Evolutionary conservation across 2,329 filamentous ascomycete species (phyloP).

Genomic region (Aspergillus carbonarius): DNA sequence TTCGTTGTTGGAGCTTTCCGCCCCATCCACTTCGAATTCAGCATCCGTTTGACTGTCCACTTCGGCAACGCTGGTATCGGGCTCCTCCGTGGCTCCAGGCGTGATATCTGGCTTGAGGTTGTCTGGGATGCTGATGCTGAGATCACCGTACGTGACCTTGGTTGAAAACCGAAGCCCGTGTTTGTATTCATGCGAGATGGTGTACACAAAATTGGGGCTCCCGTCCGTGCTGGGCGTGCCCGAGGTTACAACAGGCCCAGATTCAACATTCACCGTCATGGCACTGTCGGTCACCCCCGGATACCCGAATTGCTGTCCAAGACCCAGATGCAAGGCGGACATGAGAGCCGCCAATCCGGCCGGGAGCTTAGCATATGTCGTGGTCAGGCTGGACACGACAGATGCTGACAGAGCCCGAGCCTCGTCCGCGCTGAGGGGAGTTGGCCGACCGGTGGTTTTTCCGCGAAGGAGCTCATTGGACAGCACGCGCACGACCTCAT

Average conservation of each 20-base stretch:
- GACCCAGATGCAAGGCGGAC: conserved; percentile 37
- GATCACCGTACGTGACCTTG: conserved; percentile 26
- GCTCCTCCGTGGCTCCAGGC: conserved; percentile 8
- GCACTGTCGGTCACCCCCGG: conserved; percentile 21
- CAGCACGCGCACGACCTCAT: conserved; percentile 34
- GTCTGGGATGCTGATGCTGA: conserved; percentile 11
- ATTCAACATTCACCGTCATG: conserved; percentile 29
- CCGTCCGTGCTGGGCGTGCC: conserved; percentile 10
- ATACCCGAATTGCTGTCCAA: conserved; percentile 36
- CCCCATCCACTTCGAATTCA: conserved; percentile 29
- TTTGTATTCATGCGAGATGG: conserved; percentile 29
- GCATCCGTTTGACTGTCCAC: conserved; percentile 25
- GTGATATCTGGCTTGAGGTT: conserved; percentile 11
- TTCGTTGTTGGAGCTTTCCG: conserved; percentile 24
- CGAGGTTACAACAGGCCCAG: conserved; percentile 3
- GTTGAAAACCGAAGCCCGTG: conserved; percentile 24
- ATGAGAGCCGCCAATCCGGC: conserved; percentile 24
- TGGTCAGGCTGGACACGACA: conserved; percentile 32
- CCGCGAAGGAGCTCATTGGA: conserved; percentile 33
- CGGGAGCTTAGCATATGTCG: conserved; percentile 30
- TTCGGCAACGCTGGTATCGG: conserved; percentile 18
- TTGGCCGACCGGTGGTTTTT: conserved; percentile 28
- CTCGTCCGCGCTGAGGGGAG: conserved; percentile 31
- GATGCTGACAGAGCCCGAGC: conserved; percentile 31
- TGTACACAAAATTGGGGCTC: conserved; percentile 19